phyloP scores from a whole-genome alignment of 306 rosid genomes.

The Quercus aquifolioides region DNA sequence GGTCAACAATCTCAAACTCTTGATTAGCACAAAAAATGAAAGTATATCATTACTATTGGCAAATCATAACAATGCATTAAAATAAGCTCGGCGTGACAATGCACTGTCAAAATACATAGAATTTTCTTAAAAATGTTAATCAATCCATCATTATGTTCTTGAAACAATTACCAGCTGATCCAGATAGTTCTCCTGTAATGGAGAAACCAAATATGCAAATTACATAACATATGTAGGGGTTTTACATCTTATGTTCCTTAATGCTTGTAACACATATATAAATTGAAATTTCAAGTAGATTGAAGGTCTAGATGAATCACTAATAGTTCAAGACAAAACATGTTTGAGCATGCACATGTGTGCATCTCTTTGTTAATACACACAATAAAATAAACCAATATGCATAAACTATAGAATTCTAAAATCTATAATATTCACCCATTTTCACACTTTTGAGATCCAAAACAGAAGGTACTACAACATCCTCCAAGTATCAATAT shows the following conservation, averaged over 20 bases:
- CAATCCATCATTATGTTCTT: no score
- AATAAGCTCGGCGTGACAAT: no score
- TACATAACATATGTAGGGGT: neutral
- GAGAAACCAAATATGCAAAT: conserved; percentile 10
- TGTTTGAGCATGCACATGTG: neutral
- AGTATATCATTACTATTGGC: no score
- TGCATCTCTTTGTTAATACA: neutral
- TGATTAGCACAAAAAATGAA: no score
- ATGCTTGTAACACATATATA: neutral
- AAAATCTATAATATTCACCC: neutral
- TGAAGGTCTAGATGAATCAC: neutral
- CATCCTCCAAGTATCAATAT: neutral
- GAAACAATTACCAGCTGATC: conserved; percentile 1
- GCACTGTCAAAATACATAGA: no score
- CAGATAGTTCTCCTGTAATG: conserved; percentile 49
- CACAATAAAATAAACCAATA: neutral
- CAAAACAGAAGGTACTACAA: neutral
- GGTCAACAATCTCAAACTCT: no score
- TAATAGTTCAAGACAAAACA: neutral
- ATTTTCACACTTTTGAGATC: neutral
- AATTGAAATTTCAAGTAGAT: neutral
- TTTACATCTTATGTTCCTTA: neutral
- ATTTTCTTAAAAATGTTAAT: no score
- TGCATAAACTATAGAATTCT: neutral
- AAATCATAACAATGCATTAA: no score